Evolutionary conservation across 169 alveolate species (phyloP), one percentile per base, ranked within the genome.

Genomic region (Plasmodium fragile): DNA sequence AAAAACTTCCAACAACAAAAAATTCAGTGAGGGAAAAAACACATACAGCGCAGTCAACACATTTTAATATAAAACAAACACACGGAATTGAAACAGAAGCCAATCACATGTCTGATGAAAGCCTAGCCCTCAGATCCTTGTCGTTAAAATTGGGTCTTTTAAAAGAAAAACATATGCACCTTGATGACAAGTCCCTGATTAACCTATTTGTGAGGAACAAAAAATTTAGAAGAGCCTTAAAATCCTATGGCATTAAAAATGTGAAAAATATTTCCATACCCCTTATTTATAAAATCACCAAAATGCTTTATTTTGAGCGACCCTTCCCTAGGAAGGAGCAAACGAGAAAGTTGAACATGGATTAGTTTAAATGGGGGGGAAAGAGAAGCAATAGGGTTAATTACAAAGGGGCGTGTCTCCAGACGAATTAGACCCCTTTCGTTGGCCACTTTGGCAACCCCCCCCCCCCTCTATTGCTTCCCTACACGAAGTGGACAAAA

Each of bases 301-400:
- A 89, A 53, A 52, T 89, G 73, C 55, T 89, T 22, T 89, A 89
- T 49, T 89, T 89, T 78, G 94, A 89, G 53, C 59, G 94, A 3
- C 94, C 94, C 7, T 89, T 89, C 52, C 94, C 94, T 25, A 52
- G 75, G 28, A 89, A 89, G 77, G 94, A 89, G 34, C 65, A 89
- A 45, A 34, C 59, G 30, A 55, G 72, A 4, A 89, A 89, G 41
- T 49, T 89, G 11, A 59, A 79, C 34, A 53, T 89, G 45, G 53
- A 87, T 78, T 87, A 87, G 41, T n/a, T 11, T 45, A 6, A n/a
- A n/a, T n/a, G n/a, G 13, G 36, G 11, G 32, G 34, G 30, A n/a
- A n/a, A n/a, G 52, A 36, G 6, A 73, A 34, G 18, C 43, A 73
- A 11, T 7, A 73, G 36, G 18, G 43, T 7, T 1, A 18, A 8